Evolutionary conservation across 768 basidiomycete genomes (phyloP).

Genomic region (Psilocybe cubensis): DNA sequence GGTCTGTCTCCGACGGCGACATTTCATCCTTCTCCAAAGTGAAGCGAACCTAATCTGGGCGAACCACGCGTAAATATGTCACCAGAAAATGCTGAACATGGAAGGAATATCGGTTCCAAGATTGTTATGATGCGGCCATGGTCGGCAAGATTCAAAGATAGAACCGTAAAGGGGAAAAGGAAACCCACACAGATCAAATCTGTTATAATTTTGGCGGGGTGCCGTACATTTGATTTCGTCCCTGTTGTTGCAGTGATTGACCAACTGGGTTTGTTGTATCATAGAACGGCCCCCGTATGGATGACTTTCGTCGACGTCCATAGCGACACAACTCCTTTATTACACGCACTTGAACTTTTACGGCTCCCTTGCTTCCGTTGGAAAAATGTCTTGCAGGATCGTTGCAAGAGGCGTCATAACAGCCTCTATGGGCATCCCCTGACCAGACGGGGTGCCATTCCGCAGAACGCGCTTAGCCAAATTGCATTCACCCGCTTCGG

Average conservation of each 20-base stretch:
- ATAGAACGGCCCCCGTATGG: slow-evolving; percentile 28
- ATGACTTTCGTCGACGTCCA: slow-evolving; percentile 27
- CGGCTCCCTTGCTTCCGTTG: slow-evolving; percentile 13
- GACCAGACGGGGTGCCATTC: neutral
- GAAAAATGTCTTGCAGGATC: slow-evolving; percentile 11
- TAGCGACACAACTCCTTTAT: slow-evolving; percentile 24
- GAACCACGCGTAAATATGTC: slow-evolving; percentile 50
- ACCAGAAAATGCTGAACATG: slow-evolving; percentile 40
- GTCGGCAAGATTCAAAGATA: slow-evolving; percentile 52
- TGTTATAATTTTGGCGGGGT: slow-evolving; percentile 34
- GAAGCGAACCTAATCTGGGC: slow-evolving; percentile 40
- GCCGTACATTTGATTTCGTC: slow-evolving; percentile 33
- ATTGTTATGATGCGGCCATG: slow-evolving; percentile 31
- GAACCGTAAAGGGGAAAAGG: slow-evolving; percentile 31
- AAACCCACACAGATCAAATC: slow-evolving; percentile 44
- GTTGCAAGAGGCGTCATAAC: neutral
- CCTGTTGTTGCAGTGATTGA: slow-evolving; percentile 22
- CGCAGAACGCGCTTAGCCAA: neutral
- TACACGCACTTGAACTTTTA: neutral
- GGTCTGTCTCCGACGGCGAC: slow-evolving; percentile 39
- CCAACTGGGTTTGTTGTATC: slow-evolving; percentile 12
- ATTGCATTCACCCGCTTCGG: slow-evolving; percentile 9
- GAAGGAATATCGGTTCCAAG: slow-evolving; percentile 25
- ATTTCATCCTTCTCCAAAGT: slow-evolving; percentile 32
- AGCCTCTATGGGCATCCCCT: neutral